Conservation (phyloP, 192 early-diverging fungal genomes). For the Diversispora eburnea region DNA sequence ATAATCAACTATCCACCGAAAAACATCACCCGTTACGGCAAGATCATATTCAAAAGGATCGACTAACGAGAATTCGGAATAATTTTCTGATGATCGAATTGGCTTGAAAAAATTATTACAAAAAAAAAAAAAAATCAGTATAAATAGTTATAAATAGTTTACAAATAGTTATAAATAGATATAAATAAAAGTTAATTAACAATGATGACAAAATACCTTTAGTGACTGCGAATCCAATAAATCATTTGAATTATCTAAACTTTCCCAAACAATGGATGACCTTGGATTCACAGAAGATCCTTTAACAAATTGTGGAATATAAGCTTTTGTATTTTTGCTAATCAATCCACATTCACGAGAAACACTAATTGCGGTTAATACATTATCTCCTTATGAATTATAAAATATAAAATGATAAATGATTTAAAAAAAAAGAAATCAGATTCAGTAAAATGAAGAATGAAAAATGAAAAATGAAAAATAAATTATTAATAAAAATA, state of each 20-base stretch:
- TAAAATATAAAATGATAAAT: constrained; percentile 2
- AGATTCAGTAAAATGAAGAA: background rate
- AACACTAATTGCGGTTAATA: constrained; percentile 93
- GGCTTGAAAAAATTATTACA: no score
- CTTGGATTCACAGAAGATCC: constrained; percentile 47
- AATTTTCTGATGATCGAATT: constrained; percentile 15
- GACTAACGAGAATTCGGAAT: constrained; percentile 36
- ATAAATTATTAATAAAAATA: background rate
- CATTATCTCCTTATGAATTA: constrained; percentile 73
- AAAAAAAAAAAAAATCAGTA: no score
- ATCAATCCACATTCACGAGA: constrained; percentile 90
- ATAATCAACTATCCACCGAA: constrained; percentile 91
- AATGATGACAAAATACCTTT: constrained; percentile 30
- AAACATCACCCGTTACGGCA: constrained; percentile 94
- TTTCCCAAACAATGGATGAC: constrained; percentile 72
- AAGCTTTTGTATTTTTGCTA: constrained; percentile 67
- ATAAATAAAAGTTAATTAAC: background rate
- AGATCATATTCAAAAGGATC: constrained; percentile 61
- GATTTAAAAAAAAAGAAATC: background rate
- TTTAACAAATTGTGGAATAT: constrained; percentile 69
- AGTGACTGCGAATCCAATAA: constrained; percentile 43
- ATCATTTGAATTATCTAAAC: constrained; percentile 44
- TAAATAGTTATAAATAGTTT: no score
- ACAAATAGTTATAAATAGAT: no score
- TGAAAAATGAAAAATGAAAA: background rate